phyloP scores from a whole-genome alignment of 495 filamentous ascomycete species.

The Tirmania nivea region DNA sequence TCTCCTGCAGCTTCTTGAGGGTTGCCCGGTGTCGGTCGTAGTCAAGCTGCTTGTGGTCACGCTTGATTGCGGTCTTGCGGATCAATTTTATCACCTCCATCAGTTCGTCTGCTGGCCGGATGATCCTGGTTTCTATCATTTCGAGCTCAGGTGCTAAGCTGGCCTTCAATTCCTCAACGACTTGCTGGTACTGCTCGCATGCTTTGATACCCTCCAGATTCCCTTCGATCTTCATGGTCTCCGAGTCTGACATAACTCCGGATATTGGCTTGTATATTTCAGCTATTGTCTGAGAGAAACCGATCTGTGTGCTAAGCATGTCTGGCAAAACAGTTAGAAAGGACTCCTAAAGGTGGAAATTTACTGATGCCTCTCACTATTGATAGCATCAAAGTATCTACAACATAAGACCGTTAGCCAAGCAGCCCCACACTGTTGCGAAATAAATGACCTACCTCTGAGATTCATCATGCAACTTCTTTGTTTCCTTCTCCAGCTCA shows the following conservation, averaged over 20 bases:
- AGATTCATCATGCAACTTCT: slow-evolving; percentile 84
- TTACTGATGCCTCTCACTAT: slow-evolving; percentile 30
- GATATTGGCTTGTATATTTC: slow-evolving; percentile 98
- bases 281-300: slow-evolving; percentile 83
- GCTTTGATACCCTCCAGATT: slow-evolving; percentile 88
- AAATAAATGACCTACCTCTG: slow-evolving; percentile 37
- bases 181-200: slow-evolving; percentile 87
- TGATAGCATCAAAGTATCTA: slow-evolving; percentile 82
- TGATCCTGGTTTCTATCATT: slow-evolving; percentile 85
- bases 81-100: slow-evolving; percentile 88
- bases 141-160: slow-evolving; percentile 80
- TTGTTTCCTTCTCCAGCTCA: slow-evolving; percentile 84
- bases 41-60: slow-evolving; percentile 93
- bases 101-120: slow-evolving; percentile 84
- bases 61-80: slow-evolving; percentile 68
- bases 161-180: slow-evolving; percentile 76
- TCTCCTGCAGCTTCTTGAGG: slow-evolving; percentile 87
- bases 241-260: slow-evolving; percentile 82
- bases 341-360: too few relatives aligned
- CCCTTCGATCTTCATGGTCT: slow-evolving; percentile 54
- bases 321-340: slow-evolving; percentile 23
- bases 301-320: slow-evolving; percentile 95
- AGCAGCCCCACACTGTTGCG: too few relatives aligned
- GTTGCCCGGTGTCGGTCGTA: slow-evolving; percentile 68
- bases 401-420: not conserved